Conservation (phyloP, 257 asterid species). For the Salvia splendens region DNA sequence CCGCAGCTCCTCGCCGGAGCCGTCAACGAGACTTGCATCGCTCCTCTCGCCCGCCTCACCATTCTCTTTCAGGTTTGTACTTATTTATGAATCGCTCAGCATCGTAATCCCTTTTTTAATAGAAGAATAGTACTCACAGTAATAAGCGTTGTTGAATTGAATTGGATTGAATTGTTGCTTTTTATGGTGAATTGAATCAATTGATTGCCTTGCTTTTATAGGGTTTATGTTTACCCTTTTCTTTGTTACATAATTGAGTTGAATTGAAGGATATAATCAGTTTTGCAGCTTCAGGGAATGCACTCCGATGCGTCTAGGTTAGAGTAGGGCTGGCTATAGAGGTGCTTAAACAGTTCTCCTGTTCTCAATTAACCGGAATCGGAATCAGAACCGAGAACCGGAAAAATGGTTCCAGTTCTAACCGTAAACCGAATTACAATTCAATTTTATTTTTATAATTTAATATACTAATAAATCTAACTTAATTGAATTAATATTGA, state of each 20-base stretch:
- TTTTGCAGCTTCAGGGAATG: constrained; percentile 74
- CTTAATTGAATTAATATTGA: no score
- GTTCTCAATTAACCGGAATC: no score
- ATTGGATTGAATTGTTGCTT: constrained; percentile 14
- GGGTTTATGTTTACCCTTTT: background rate
- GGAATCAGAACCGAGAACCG: no score
- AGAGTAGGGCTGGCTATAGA: no score
- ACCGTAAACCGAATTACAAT: no score
- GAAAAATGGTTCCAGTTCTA: no score
- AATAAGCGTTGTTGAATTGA: background rate
- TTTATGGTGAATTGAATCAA: constrained; percentile 22
- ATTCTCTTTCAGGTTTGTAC: constrained; percentile 68
- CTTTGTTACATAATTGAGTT: background rate
- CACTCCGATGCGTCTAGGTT: constrained; percentile 56
- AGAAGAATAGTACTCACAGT: background rate
- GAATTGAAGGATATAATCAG: background rate
- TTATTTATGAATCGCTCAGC: background rate
- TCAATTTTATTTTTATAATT: no score
- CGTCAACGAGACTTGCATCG: constrained; percentile 82
- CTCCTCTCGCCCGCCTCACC: constrained; percentile 87
- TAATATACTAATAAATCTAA: no score
- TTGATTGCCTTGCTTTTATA: background rate
- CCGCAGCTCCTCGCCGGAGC: constrained; percentile 90
- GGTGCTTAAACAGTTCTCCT: no score
- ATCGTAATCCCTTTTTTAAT: background rate